phyloP scores from a whole-genome alignment of 495 filamentous ascomycete genomes.

The Podospora pseudocomata region DNA sequence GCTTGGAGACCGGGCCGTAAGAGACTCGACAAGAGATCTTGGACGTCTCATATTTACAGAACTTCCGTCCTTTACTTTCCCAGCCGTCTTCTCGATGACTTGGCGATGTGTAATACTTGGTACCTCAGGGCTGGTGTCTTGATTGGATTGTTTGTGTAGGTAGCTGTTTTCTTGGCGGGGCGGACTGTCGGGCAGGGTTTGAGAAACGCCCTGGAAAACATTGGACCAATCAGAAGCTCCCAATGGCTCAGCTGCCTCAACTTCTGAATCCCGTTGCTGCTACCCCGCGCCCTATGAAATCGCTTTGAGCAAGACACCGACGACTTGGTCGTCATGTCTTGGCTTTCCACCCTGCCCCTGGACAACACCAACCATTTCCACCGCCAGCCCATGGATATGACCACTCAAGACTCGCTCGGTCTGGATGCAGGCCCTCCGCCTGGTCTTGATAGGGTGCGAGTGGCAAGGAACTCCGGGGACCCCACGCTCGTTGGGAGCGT shows the following conservation, averaged over 20 bases:
- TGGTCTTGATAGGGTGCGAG: slow-evolving; percentile 3
- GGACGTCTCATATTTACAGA: not conserved
- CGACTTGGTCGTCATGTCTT: slow-evolving; percentile 8
- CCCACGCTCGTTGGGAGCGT: not conserved
- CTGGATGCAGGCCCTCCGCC: not conserved
- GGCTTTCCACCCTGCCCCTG: slow-evolving; percentile 4
- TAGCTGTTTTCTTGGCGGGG: not conserved
- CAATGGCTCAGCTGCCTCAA: slow-evolving; percentile 12
- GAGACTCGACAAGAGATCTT: not conserved
- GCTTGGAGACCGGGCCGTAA: not conserved
- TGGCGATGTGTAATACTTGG: not conserved
- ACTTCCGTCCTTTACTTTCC: not conserved
- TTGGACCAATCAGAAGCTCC: slow-evolving; percentile 12
- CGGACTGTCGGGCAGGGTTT: slow-evolving; percentile 1
- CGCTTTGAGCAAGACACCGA: slow-evolving; percentile 14
- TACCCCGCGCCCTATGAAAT: slow-evolving; percentile 25
- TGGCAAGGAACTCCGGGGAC: not conserved
- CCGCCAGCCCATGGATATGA: not conserved
- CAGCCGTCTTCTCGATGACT: not conserved
- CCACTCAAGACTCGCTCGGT: not conserved
- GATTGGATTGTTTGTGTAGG: slow-evolving; percentile 2
- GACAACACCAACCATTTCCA: not conserved
- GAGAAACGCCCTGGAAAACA: slow-evolving; percentile 17
- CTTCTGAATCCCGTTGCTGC: slow-evolving; percentile 24
- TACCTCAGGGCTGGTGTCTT: not conserved